Percentiles rank a stretch among this genome's conserved stretches.
phyloP scores from a whole-genome alignment of 345 rosid genomes.

The Ceriops zippeliana region DNA sequence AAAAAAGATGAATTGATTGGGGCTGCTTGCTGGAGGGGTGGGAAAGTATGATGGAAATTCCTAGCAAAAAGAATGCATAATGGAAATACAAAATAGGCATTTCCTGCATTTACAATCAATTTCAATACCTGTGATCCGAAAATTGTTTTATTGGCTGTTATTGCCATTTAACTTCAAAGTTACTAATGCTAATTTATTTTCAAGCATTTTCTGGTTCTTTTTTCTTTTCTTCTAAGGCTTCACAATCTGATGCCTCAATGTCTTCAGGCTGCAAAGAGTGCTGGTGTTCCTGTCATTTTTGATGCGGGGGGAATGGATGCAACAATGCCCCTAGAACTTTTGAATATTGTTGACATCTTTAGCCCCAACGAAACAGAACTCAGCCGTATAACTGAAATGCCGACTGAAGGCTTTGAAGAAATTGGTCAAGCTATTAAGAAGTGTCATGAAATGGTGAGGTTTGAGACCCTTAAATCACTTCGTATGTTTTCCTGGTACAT shows the following conservation, averaged over 20 bases:
- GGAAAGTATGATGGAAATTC: too few species aligned
- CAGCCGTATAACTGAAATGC: slow-evolving; percentile 68
- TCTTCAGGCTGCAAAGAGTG: slow-evolving; percentile 71
- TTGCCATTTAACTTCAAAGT: too few species aligned
- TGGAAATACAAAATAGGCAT: too few species aligned
- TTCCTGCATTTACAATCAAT: too few species aligned
- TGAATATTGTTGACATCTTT: slow-evolving; percentile 61
- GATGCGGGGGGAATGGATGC: slow-evolving; percentile 98
- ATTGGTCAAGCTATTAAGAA: slow-evolving; percentile 57
- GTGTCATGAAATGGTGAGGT: slow-evolving; percentile 66
- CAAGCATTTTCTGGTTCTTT: too few species aligned
- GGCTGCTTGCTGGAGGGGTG: too few species aligned
- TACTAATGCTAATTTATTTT: too few species aligned
- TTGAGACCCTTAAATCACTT: neutral
- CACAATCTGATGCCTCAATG: neutral
- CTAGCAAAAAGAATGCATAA: too few species aligned
- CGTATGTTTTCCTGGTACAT: neutral
- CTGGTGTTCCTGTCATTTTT: slow-evolving; percentile 77
- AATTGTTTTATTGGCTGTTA: too few species aligned
- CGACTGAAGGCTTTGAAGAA: slow-evolving; percentile 72
- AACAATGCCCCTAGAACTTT: slow-evolving; percentile 64
- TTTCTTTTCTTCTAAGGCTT: too few species aligned
- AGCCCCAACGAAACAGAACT: slow-evolving; percentile 96
- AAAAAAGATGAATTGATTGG: too few species aligned
- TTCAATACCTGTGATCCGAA: too few species aligned